A percentile compares a stretch with the other conserved stretches of the same genome.
Conservation (phyloP, 352 stramenopile genomes). For the Aphanomyces astaci region DNA sequence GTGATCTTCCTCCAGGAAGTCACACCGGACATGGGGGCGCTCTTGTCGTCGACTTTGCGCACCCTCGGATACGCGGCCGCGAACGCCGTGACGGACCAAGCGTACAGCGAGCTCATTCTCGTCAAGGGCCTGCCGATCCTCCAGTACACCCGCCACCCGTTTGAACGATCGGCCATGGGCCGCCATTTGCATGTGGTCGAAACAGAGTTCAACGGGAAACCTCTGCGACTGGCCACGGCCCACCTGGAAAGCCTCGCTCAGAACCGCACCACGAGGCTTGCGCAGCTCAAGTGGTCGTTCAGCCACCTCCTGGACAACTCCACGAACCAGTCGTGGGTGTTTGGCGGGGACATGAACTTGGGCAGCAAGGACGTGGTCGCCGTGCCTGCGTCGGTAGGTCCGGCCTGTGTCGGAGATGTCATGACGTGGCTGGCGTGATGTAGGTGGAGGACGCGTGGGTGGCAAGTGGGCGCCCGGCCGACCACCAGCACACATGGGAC, state of each 20-base stretch:
- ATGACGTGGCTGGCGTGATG: not conserved
- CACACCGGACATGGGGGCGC: slow-evolving; percentile 13
- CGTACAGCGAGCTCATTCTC: slow-evolving; percentile 22
- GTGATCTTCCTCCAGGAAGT: slow-evolving; percentile 24
- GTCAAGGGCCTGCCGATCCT: slow-evolving; percentile 2
- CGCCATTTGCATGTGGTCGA: slow-evolving; percentile 4
- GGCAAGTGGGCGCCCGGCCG: not conserved
- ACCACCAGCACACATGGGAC: slow-evolving; percentile 18
- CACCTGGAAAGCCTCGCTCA: slow-evolving; percentile 15
- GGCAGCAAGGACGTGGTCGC: slow-evolving; percentile 10
- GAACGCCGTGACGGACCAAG: not conserved
- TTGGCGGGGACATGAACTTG: slow-evolving; percentile 23
- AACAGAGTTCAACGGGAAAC: not conserved
- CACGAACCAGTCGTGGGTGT: not conserved
- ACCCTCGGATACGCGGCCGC: slow-evolving; percentile 8
- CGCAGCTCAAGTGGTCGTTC: slow-evolving; percentile 19
- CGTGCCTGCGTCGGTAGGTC: not conserved
- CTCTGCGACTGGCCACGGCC: not conserved
- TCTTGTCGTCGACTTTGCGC: not conserved
- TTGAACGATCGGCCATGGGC: slow-evolving; percentile 3
- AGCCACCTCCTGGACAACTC: not conserved
- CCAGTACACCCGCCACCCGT: slow-evolving; percentile 3
- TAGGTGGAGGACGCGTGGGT: slow-evolving; percentile 19
- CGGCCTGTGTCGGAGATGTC: not conserved
- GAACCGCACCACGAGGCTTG: not conserved